phyloP scores from a whole-genome alignment of 2,329 filamentous ascomycete species.

The Colletotrichum sp. region DNA sequence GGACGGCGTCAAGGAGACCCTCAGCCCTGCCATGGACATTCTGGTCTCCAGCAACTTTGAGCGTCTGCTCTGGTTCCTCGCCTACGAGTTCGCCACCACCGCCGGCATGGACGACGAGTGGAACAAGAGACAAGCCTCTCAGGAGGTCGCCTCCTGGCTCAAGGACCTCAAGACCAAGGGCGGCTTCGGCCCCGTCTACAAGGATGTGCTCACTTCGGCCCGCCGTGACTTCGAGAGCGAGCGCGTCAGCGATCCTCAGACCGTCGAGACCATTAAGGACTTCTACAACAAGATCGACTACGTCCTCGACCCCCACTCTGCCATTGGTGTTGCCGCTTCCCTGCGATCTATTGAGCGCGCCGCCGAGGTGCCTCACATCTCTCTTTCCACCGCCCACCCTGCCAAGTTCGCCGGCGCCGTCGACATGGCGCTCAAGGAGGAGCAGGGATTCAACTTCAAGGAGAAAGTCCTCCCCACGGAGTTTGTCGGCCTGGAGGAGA shows the following conservation, averaged over 20 bases:
- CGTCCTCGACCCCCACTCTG: slow-evolving; percentile 90
- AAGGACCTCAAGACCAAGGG: slow-evolving; percentile 79
- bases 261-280: slow-evolving; percentile 66
- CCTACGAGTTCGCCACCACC: slow-evolving; percentile 69
- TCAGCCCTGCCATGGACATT: slow-evolving; percentile 97
- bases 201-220: slow-evolving; percentile 73
- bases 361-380: slow-evolving; percentile 71
- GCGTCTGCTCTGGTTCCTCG: slow-evolving; percentile 90
- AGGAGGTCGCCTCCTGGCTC: slow-evolving; percentile 81
- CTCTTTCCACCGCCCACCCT: slow-evolving; percentile 91
- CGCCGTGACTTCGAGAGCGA: slow-evolving; percentile 83
- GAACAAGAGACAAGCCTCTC: slow-evolving; percentile 73
- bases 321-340: slow-evolving; percentile 83
- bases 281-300: slow-evolving; percentile 70
- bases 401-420: slow-evolving; percentile 93
- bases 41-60: slow-evolving; percentile 97
- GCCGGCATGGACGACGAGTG: slow-evolving; percentile 68
- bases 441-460: slow-evolving; percentile 77
- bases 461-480: slow-evolving; percentile 78
- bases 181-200: slow-evolving; percentile 79
- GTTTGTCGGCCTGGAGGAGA: slow-evolving; percentile 79
- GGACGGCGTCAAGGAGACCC: slow-evolving; percentile 85
- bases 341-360: slow-evolving; percentile 68
- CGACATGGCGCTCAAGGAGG: slow-evolving; percentile 74
- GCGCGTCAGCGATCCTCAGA: slow-evolving; percentile 69